phyloP scores from a whole-genome alignment of 1,284 basidiomycete species.

The Pascua guehoae region DNA sequence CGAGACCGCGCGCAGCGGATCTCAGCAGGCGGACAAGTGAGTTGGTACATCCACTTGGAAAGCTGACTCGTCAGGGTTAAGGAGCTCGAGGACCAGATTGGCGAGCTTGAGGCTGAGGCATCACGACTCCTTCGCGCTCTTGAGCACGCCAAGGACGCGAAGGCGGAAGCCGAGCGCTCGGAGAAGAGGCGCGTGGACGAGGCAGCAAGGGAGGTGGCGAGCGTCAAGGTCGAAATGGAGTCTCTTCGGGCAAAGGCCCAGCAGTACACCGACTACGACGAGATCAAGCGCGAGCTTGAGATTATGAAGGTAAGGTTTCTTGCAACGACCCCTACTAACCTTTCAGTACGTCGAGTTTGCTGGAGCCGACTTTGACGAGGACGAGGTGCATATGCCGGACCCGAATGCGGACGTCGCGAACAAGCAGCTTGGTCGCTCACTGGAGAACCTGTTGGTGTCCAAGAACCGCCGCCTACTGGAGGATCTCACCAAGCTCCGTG shows the following conservation, averaged over 20 bases:
- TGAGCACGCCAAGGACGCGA: constrained; percentile 63
- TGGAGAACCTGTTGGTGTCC: constrained; percentile 83
- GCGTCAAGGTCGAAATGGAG: constrained; percentile 62
- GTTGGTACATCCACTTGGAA: constrained; percentile 20
- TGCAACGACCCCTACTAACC: neutral
- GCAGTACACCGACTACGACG: constrained; percentile 81
- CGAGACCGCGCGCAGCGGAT: constrained; percentile 76
- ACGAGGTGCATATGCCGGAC: constrained; percentile 67
- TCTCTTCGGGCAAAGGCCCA: constrained; percentile 65
- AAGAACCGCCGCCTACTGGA: constrained; percentile 95
- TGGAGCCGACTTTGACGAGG: constrained; percentile 69
- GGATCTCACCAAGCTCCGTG: constrained; percentile 84
- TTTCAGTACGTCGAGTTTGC: constrained; percentile 86
- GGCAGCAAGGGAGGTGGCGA: constrained; percentile 58
- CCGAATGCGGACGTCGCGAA: constrained; percentile 81
- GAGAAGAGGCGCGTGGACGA: constrained; percentile 62
- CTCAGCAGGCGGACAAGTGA: constrained; percentile 69
- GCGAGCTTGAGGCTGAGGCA: constrained; percentile 69
- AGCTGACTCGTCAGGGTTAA: constrained; percentile 57
- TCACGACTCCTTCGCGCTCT: constrained; percentile 65
- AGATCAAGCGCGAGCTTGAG: constrained; percentile 90
- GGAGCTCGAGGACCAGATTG: constrained; percentile 65
- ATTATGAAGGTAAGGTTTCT: constrained; percentile 78
- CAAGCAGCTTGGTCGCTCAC: constrained; percentile 67
- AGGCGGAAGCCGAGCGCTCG: constrained; percentile 55